A percentile compares a stretch with the other conserved stretches of the same genome.
Evolutionary conservation across 345 rosid genomes (phyloP).

Genomic region (Fremontodendron californicum): DNA sequence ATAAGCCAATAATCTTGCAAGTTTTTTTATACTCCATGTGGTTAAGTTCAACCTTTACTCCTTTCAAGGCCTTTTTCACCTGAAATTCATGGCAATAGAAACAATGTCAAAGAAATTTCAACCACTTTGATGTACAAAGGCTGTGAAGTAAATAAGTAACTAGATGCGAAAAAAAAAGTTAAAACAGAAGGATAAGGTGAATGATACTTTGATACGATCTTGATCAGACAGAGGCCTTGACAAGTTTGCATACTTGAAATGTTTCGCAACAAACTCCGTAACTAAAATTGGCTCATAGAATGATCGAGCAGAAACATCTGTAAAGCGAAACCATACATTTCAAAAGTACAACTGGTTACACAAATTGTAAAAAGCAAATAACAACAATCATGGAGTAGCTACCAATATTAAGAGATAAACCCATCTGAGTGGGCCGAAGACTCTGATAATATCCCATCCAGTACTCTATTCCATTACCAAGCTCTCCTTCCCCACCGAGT

Average conservation of each 20-base stretch:
- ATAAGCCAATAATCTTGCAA: slow-evolving; percentile 49
- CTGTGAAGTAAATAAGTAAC: background rate
- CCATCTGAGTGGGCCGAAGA: slow-evolving; percentile 72
- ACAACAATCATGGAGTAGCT: background rate
- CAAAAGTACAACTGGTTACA: slow-evolving; percentile 12
- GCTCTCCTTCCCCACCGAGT: slow-evolving; percentile 38
- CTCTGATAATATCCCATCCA: slow-evolving; percentile 77
- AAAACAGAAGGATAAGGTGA: background rate
- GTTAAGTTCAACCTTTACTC: slow-evolving; percentile 38
- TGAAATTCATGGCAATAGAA: slow-evolving; percentile 5
- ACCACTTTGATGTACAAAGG: background rate
- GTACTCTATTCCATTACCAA: slow-evolving; percentile 57
- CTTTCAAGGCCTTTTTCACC: slow-evolving; percentile 56
- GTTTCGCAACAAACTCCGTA: slow-evolving; percentile 41
- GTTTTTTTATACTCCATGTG: slow-evolving; percentile 23
- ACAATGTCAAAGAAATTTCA: background rate
- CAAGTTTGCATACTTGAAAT: slow-evolving; percentile 28
- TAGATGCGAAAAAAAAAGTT: background rate
- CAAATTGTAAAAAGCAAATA: background rate
- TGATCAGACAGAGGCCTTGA: slow-evolving; percentile 48
- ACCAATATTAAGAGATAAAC: slow-evolving; percentile 76
- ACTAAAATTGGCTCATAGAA: slow-evolving; percentile 66
- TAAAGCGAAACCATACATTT: slow-evolving; percentile 26
- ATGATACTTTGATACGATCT: slow-evolving; percentile 51
- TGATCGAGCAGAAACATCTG: slow-evolving; percentile 73